These are phyloP conservation scores for Omphalotus olearius DNA, from an alignment of 1,284 basidiomycete species.

Conservation along the genomic window DNA sequence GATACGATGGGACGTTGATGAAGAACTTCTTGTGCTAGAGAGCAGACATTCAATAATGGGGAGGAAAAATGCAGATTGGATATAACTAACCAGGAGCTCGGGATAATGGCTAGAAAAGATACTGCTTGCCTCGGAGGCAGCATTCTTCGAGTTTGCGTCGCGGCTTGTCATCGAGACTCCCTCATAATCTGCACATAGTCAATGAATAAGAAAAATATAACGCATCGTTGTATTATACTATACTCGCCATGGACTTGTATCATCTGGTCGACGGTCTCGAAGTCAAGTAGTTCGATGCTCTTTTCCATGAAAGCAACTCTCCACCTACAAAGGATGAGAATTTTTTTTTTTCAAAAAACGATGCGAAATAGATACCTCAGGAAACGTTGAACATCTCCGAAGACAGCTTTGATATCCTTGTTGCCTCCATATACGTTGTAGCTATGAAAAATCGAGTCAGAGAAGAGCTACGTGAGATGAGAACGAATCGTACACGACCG, in stretches of 20 bases:
- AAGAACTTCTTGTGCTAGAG: conserved; percentile 72
- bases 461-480: neutral
- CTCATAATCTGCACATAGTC: conserved; percentile 56
- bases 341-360: neutral
- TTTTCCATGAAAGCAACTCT: conserved; percentile 73
- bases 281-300: conserved; percentile 60
- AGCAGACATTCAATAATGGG: neutral
- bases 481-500: conserved; percentile 48
- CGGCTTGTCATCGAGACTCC: conserved; percentile 64
- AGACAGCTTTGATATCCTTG: conserved; percentile 59
- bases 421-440: conserved; percentile 74
- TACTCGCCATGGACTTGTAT: conserved; percentile 66
- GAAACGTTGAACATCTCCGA: conserved; percentile 68
- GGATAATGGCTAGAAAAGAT: conserved; percentile 76
- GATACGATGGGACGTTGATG: conserved; percentile 68
- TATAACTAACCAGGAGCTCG: conserved; percentile 59
- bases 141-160: conserved; percentile 71
- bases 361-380: conserved; percentile 43
- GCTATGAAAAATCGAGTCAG: conserved; percentile 28
- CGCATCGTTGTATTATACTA: neutral
- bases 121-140: conserved; percentile 63
- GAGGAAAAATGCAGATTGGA: neutral
- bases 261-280: conserved; percentile 68
- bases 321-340: conserved; percentile 45
- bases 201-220: neutral